Evolutionary conservation across 139 green algal species (phyloP).

Genomic region (Klebsormidium nitens): DNA sequence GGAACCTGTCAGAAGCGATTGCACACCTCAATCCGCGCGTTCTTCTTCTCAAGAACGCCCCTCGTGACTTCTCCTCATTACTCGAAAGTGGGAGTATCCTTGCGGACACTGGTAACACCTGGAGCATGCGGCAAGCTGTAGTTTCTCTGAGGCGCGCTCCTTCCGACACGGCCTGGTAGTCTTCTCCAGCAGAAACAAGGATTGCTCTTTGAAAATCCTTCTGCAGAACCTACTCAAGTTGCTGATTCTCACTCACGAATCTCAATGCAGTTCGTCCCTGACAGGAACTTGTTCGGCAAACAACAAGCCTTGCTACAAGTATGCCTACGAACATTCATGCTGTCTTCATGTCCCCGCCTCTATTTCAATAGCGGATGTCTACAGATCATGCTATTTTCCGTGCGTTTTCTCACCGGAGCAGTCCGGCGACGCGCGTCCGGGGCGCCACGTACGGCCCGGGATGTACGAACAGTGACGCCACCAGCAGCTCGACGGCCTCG

Average conservation of each 20-base stretch:
- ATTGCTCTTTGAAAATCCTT: too few species aligned
- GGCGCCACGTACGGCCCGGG: constrained; percentile 24
- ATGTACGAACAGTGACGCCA: constrained; percentile 29
- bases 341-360: neutral
- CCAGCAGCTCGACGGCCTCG: constrained; percentile 44
- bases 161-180: too few species aligned
- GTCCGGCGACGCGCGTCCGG: constrained; percentile 28
- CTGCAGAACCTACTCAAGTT: neutral
- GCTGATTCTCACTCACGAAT: neutral
- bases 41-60: neutral
- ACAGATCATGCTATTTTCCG: neutral
- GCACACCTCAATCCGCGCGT: neutral
- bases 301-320: neutral
- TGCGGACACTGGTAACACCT: neutral
- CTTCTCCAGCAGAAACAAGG: too few species aligned
- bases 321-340: neutral
- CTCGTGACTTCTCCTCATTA: neutral
- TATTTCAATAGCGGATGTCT: neutral
- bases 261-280: neutral
- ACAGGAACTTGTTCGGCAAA: neutral
- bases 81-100: neutral
- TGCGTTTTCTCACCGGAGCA: constrained; percentile 20
- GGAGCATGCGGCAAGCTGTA: neutral
- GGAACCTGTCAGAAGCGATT: constrained; percentile 22
- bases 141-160: constrained; percentile 1